A percentile compares a stretch with the other conserved stretches of the same genome.
Evolutionary conservation across 2,329 filamentous ascomycete species (phyloP).

Genomic region (Emergomyces pasteurianus): DNA sequence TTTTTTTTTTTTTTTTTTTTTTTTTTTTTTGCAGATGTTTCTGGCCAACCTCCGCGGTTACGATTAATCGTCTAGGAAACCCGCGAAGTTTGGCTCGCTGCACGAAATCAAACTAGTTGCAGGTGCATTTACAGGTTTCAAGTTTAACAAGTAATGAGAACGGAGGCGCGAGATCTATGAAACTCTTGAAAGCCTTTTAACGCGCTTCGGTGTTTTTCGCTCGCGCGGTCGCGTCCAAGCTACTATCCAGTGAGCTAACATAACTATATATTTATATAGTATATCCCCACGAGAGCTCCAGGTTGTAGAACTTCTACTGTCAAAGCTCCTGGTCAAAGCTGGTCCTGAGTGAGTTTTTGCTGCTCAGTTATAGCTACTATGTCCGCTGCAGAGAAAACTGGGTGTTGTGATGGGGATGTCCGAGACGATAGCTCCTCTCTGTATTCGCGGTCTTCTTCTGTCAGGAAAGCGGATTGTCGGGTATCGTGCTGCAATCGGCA

Average conservation of each 20-base stretch:
- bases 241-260: neutral
- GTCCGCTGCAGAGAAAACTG: neutral
- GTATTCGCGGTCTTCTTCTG: neutral
- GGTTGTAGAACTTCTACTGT: neutral
- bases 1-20: no score
- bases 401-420: neutral
- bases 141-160: neutral
- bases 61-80: neutral
- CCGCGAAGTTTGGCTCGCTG: neutral
- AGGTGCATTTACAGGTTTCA: neutral
- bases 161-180: no score
- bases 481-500: neutral
- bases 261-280: neutral
- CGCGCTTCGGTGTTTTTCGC: neutral
- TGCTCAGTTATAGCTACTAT: neutral
- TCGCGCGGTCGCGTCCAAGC: neutral
- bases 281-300: neutral
- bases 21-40: no score
- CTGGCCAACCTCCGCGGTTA: neutral
- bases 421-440: neutral
- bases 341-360: neutral
- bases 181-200: neutral
- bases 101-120: neutral
- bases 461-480: neutral
- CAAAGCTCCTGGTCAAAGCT: neutral